These are phyloP conservation scores for Ligustrum vulgare DNA, from an alignment of 257 asterid species.

Conservation along the genomic window DNA sequence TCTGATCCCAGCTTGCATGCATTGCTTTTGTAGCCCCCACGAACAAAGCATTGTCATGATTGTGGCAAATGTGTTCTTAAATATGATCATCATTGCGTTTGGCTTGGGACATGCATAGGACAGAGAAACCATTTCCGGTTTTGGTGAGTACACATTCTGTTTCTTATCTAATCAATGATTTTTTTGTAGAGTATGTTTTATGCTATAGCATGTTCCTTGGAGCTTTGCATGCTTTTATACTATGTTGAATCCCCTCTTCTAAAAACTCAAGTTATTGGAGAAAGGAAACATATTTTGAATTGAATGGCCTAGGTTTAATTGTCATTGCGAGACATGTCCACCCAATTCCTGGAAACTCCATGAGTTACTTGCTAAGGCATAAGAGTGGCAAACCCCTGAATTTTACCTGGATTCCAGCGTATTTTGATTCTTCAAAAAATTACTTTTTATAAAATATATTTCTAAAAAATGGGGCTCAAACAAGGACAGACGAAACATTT, in stretches of 20 bases:
- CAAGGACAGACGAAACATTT: too few species aligned
- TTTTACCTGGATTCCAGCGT: too few species aligned
- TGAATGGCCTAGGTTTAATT: background rate
- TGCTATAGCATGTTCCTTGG: background rate
- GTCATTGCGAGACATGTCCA: background rate
- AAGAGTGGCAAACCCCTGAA: background rate
- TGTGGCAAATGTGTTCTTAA: constrained; percentile 97
- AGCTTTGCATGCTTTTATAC: background rate
- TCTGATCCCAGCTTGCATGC: constrained; percentile 24
- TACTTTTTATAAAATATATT: too few species aligned
- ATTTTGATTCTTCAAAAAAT: too few species aligned
- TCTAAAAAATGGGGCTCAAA: too few species aligned
- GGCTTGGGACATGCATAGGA: constrained; percentile 98
- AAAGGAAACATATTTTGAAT: background rate
- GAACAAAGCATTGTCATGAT: constrained; percentile 95
- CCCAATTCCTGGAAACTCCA: background rate
- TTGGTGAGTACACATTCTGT: constrained; percentile 56
- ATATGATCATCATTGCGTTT: constrained; percentile 98
- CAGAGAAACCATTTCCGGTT: constrained; percentile 86
- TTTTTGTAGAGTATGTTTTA: background rate
- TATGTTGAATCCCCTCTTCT: background rate
- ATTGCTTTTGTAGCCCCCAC: constrained; percentile 77
- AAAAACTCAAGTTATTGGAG: background rate
- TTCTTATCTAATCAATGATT: constrained; percentile 8
- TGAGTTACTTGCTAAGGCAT: background rate